Evolutionary conservation across 768 basidiomycete species (phyloP), one percentile per base, ranked within the genome.

Genomic region (Macrolepiota albuminosa): DNA sequence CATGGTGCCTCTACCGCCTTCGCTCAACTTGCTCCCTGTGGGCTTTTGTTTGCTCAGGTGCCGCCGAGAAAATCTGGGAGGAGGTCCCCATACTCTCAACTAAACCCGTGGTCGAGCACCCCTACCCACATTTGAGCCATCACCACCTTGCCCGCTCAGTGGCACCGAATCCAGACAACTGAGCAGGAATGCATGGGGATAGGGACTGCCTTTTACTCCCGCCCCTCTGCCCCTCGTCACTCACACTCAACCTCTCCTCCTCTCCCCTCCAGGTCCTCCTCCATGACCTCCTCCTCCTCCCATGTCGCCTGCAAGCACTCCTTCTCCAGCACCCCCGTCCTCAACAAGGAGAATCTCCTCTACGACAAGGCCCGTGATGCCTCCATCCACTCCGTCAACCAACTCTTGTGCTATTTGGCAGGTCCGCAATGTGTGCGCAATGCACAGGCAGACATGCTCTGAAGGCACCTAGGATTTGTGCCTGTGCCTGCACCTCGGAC

Each of bases 51-150:
- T 83, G 93, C 26, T 86, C 84, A 0, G 84, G 89, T 10, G 77
- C 96, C 56, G 78, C 96, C 21, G 92, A 94, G 60, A 88, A 87
- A 64, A 76, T 96, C 6, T 97, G 95, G 95, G 89, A 93, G 58
- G 91, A 88, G 58, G 66, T 82, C 6, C 75, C 81, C n/a, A 60
- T 71, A 1, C 69, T 75, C 2, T 63, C 76, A 1, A 66, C 64
- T 40, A 65, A 63, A 47, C 21, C 21, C 21, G 21, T 21, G 21
- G 21, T 21, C 21, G 1, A 21, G 21, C 21, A 21, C 21, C 1
- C 21, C 21, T 21, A 21, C 21, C 21, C 21, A 21, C 21, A 21
- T 1, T 21, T 1, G 21, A 21, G 21, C 21, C 21, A 21, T 1
- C 21, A 21, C 21, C 21, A 21, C 21, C 21, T 21, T 21, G 21